A percentile compares a stretch with the other conserved stretches of the same genome.
Evolutionary conservation across 2,329 filamentous ascomycete genomes (phyloP).

Genomic region (Verticillium tricorpus): DNA sequence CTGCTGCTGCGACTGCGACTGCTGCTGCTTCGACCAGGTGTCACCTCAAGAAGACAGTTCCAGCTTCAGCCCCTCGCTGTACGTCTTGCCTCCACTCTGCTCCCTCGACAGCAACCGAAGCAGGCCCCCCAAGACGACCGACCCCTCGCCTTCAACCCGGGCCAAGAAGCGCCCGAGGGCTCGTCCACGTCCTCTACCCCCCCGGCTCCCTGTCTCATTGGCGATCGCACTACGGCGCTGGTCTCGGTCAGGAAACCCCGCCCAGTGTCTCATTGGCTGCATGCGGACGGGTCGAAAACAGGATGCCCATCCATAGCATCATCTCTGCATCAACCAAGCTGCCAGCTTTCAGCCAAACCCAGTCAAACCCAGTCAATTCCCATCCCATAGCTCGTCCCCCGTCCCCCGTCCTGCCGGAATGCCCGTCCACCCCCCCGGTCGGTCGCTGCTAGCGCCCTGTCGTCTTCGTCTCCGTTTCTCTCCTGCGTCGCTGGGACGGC

Average conservation of each 20-base stretch:
- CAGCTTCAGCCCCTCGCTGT: too few species aligned
- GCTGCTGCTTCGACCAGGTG: too few species aligned
- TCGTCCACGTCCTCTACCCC: not conserved
- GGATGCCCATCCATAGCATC: constrained; percentile 4
- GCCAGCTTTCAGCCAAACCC: not conserved
- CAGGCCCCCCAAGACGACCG: not conserved
- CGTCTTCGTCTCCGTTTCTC: not conserved
- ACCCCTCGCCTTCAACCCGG: not conserved
- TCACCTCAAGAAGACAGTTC: too few species aligned
- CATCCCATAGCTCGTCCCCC: not conserved
- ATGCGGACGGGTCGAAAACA: constrained; percentile 3
- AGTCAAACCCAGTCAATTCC: constrained; percentile 1
- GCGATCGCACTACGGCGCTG: not conserved
- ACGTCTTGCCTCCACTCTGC: too few species aligned
- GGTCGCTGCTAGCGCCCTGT: not conserved
- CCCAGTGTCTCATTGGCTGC: constrained; percentile 1
- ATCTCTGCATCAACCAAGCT: constrained; percentile 3
- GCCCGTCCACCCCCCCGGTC: not conserved
- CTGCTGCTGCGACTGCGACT: too few species aligned
- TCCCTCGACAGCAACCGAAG: not conserved
- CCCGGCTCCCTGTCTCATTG: not conserved
- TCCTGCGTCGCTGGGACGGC: not conserved
- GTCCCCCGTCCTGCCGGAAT: not conserved
- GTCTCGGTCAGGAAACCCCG: constrained; percentile 3
- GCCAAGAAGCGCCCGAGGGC: not conserved